These are phyloP conservation scores for Ogataea nitratoaversa DNA, from an alignment of 805 yeast genomes.

Conservation along the genomic window DNA sequence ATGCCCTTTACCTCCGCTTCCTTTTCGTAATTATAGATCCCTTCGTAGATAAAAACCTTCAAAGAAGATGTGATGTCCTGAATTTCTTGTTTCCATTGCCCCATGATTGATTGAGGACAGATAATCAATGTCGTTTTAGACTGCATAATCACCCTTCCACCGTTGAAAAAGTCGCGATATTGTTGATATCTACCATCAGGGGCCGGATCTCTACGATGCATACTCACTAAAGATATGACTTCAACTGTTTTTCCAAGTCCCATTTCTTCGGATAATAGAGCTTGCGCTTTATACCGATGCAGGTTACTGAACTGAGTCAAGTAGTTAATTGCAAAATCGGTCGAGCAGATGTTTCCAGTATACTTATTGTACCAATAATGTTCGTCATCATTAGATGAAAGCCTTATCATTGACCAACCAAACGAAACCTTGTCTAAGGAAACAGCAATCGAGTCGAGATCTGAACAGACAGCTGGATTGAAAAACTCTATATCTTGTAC, in stretches of 20 bases:
- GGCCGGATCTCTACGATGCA: constrained; percentile 50
- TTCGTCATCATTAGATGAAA: not conserved
- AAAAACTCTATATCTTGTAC: constrained; percentile 24
- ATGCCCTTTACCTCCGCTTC: constrained; percentile 28
- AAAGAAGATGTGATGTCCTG: constrained; percentile 52
- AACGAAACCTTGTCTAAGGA: constrained; percentile 41
- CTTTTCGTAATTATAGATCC: constrained; percentile 35
- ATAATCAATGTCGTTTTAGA: constrained; percentile 75
- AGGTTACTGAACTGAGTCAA: constrained; percentile 9
- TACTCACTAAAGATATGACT: constrained; percentile 56
- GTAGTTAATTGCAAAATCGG: constrained; percentile 27
- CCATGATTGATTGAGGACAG: constrained; percentile 77
- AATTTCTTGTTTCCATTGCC: constrained; percentile 86
- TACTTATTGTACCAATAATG: constrained; percentile 45
- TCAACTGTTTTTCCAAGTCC: constrained; percentile 96
- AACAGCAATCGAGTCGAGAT: constrained; percentile 24
- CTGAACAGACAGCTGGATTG: not conserved
- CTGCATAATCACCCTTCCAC: constrained; percentile 41
- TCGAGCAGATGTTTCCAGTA: constrained; percentile 43
- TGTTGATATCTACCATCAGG: constrained; percentile 11
- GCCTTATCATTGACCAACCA: constrained; percentile 45
- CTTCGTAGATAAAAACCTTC: constrained; percentile 60
- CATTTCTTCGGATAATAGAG: constrained; percentile 91
- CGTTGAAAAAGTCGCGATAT: constrained; percentile 36
- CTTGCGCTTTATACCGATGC: constrained; percentile 39